A percentile compares a stretch with the other conserved stretches of the same genome.
Conservation (phyloP, 768 basidiomycete genomes). For the Sutorius australiensis region DNA sequence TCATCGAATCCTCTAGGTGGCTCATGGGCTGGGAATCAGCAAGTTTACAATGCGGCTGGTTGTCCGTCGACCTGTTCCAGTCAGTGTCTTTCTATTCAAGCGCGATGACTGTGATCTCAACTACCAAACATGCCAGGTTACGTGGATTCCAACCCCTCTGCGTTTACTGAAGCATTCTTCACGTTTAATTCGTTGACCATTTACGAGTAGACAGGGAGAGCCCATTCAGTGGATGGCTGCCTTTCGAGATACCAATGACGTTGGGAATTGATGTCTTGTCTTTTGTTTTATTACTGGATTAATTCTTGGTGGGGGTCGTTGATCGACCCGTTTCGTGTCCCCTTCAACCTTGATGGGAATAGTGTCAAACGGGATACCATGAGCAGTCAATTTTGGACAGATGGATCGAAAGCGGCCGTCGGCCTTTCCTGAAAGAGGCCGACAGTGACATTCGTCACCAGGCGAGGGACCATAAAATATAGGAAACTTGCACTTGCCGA, state of each 20-base stretch:
- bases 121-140: conserved; percentile 19
- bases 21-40: conserved; percentile 24
- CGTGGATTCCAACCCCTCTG: conserved; percentile 36
- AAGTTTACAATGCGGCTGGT: conserved; percentile 16
- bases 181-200: conserved; percentile 36
- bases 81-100: conserved; percentile 8
- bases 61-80: conserved; percentile 29
- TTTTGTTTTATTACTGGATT: not conserved
- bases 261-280: too few species aligned
- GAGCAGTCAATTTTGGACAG: not conserved
- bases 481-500: not conserved
- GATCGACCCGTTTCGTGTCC: not conserved
- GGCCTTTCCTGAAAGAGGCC: not conserved
- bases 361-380: not conserved
- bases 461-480: not conserved
- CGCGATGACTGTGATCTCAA: not conserved
- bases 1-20: conserved; percentile 14
- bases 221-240: not conserved
- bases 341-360: not conserved
- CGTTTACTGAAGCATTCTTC: conserved; percentile 41
- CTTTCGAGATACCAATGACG: not conserved
- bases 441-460: not conserved
- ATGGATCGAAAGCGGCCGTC: not conserved
- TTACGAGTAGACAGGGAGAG: conserved; percentile 25
- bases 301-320: not conserved